These are phyloP conservation scores for Psilocybe cyanescens DNA, from an alignment of 768 basidiomycete genomes.

Conservation along the genomic window DNA sequence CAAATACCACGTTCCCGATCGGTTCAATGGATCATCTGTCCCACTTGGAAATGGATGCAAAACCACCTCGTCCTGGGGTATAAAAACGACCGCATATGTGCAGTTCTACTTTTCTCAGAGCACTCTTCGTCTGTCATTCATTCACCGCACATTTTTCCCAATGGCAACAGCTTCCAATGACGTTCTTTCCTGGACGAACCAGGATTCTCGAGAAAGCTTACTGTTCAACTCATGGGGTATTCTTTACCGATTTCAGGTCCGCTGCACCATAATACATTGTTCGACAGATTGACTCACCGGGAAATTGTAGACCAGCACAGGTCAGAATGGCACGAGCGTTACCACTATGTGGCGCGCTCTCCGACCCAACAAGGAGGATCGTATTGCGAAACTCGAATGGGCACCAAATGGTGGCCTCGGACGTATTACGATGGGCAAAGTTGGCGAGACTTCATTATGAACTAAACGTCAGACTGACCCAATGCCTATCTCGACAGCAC, in stretches of 20 bases:
- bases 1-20: slow-evolving; percentile 78
- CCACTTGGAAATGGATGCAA: slow-evolving; percentile 39
- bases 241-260: slow-evolving; percentile 80
- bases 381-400: slow-evolving; percentile 90
- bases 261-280: slow-evolving; percentile 23
- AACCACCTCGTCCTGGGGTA: slow-evolving; percentile 52
- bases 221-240: slow-evolving; percentile 84
- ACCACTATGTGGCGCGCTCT: slow-evolving; percentile 84
- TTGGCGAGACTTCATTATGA: slow-evolving; percentile 31
- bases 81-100: slow-evolving; percentile 52
- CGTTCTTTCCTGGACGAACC: slow-evolving; percentile 85
- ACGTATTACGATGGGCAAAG: slow-evolving; percentile 86
- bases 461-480: slow-evolving; percentile 15
- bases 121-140: slow-evolving; percentile 22
- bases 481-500: slow-evolving; percentile 51
- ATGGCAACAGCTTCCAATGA: slow-evolving; percentile 56
- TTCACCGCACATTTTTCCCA: slow-evolving; percentile 28
- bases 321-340: slow-evolving; percentile 65
- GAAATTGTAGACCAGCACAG: slow-evolving; percentile 64
- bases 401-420: slow-evolving; percentile 81
- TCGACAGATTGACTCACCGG: slow-evolving; percentile 15
- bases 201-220: slow-evolving; percentile 82
- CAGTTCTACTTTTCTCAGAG: slow-evolving; percentile 33
- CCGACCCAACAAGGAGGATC: slow-evolving; percentile 84
- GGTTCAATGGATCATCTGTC: slow-evolving; percentile 55